These are phyloP conservation scores for Naganishia cerealis DNA, from an alignment of 1,284 basidiomycete species.

Conservation along the genomic window DNA sequence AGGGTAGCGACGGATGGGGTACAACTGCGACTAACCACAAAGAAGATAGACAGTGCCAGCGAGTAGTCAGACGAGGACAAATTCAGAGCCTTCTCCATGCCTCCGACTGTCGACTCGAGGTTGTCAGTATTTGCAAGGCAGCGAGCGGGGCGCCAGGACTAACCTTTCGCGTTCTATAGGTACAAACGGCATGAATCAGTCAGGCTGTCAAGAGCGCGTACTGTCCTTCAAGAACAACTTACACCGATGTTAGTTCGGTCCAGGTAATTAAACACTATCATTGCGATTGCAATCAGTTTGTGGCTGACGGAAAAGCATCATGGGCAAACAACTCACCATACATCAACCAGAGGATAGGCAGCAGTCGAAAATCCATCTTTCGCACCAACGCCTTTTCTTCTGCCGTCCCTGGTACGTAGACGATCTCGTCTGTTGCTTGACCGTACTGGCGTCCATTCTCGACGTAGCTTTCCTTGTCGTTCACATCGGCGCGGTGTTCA, in stretches of 20 bases:
- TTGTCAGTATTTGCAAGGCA: not conserved
- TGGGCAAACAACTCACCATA: constrained; percentile 36
- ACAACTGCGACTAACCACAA: constrained; percentile 40
- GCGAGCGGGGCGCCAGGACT: not conserved
- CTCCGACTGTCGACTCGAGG: constrained; percentile 39
- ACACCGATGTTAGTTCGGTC: constrained; percentile 53
- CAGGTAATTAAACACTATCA: constrained; percentile 37
- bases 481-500: not conserved
- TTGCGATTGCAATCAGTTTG: not conserved
- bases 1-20: not conserved
- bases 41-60: constrained; percentile 52
- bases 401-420: constrained; percentile 43
- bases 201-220: not conserved
- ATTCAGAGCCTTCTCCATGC: constrained; percentile 50
- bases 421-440: constrained; percentile 14
- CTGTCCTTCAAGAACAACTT: constrained; percentile 27
- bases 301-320: not conserved
- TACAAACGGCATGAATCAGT: constrained; percentile 7
- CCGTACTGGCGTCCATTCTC: constrained; percentile 9
- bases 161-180: constrained; percentile 47
- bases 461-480: constrained; percentile 14
- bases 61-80: constrained; percentile 48
- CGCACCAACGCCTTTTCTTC: constrained; percentile 51
- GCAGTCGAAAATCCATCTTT: constrained; percentile 51
- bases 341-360: constrained; percentile 53